Evolutionary conservation across 2,329 filamentous ascomycete species (phyloP).

Genomic region (Chrysoporthe puriensis): DNA sequence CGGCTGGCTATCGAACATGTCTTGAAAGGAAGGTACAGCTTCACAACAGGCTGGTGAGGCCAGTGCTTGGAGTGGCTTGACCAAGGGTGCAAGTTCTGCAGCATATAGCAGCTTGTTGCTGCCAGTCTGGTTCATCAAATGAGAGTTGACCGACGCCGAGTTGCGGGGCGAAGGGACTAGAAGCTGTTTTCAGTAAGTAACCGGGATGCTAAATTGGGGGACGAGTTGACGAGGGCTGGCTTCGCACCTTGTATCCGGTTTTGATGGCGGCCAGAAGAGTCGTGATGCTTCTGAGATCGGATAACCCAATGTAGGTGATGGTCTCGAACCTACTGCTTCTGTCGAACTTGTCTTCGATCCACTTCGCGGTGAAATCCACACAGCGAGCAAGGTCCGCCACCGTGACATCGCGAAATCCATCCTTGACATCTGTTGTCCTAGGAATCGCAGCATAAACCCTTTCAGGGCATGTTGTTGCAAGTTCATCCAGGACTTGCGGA

Average conservation of each 20-base stretch:
- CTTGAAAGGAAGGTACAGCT: not conserved
- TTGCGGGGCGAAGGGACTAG: slow-evolving; percentile 34
- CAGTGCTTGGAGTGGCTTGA: slow-evolving; percentile 1
- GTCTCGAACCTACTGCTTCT: slow-evolving; percentile 34
- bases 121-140: slow-evolving; percentile 30
- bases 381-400: slow-evolving; percentile 32
- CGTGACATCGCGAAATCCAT: slow-evolving; percentile 33
- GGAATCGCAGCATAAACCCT: slow-evolving; percentile 33
- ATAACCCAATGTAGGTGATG: slow-evolving; percentile 34
- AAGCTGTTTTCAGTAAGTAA: slow-evolving; percentile 24
- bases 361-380: slow-evolving; percentile 36
- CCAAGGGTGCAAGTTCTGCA: slow-evolving; percentile 20
- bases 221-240: not conserved
- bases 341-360: slow-evolving; percentile 34
- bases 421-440: slow-evolving; percentile 26
- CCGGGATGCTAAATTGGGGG: too few species aligned
- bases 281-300: slow-evolving; percentile 40
- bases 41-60: not conserved
- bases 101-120: slow-evolving; percentile 31
- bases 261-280: slow-evolving; percentile 42
- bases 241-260: slow-evolving; percentile 40
- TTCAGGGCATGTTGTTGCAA: slow-evolving; percentile 25
- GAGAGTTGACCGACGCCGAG: slow-evolving; percentile 27
- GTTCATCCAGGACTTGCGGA: slow-evolving; percentile 14
- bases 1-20: slow-evolving; percentile 23